phyloP scores from a whole-genome alignment of 352 stramenopile species.

The Thalassiosira delicatula region DNA sequence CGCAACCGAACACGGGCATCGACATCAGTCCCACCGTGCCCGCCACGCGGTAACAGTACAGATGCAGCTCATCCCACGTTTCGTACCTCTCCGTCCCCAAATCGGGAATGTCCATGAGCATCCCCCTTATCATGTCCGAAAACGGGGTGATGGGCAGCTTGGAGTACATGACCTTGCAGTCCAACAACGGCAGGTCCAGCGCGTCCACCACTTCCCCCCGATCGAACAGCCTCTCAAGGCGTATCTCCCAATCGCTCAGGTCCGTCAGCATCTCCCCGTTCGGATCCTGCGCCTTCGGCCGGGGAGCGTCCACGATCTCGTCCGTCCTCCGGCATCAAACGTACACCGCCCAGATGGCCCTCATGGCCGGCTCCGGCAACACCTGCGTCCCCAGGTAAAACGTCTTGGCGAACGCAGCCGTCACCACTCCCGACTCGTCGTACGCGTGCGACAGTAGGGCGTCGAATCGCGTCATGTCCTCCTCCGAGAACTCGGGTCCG shows the following conservation, averaged over 20 bases:
- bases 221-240: slow-evolving; percentile 85
- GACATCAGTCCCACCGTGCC: slow-evolving; percentile 89
- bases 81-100: slow-evolving; percentile 87
- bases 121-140: slow-evolving; percentile 88
- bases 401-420: slow-evolving; percentile 88
- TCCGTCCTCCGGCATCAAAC: slow-evolving; percentile 89
- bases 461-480: slow-evolving; percentile 44
- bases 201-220: slow-evolving; percentile 84
- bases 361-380: slow-evolving; percentile 72
- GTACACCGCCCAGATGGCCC: slow-evolving; percentile 88
- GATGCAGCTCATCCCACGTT: slow-evolving; percentile 87
- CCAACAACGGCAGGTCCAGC: slow-evolving; percentile 86
- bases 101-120: slow-evolving; percentile 89
- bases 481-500: slow-evolving; percentile 38
- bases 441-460: slow-evolving; percentile 80
- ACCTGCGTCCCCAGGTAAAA: slow-evolving; percentile 88
- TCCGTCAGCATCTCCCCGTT: slow-evolving; percentile 83
- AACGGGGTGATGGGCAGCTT: slow-evolving; percentile 86
- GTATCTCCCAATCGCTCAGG: slow-evolving; percentile 80
- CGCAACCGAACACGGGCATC: slow-evolving; percentile 87
- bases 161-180: slow-evolving; percentile 86
- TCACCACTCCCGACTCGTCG: slow-evolving; percentile 87
- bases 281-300: slow-evolving; percentile 75
- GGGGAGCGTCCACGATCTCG: slow-evolving; percentile 88
- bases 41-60: slow-evolving; percentile 90